Base-by-base conservation (phyloP, 495 filamentous ascomycete species). In the Tuber calosporum region DNA sequence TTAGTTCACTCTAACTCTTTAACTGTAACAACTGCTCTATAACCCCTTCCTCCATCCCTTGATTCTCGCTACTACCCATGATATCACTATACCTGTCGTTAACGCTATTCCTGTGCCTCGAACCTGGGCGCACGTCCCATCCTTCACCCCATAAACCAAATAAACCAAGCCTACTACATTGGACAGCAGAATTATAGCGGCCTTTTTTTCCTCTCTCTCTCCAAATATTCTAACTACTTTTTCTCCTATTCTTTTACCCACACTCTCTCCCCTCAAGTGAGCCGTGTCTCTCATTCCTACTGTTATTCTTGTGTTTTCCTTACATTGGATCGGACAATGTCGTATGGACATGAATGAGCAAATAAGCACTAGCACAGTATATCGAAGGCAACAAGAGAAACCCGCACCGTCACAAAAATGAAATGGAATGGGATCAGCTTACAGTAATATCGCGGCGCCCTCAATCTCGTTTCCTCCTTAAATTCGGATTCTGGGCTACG, bases 1-100 rank as follows among this genome's bases (percentile, higher is more conserved):
- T 76, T 95, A 75, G 90, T 96, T n/a, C 87, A 95, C 83, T 93
- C 90, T 80, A 96, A 95, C 83, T 93, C 90, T 75, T 92, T 96
- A 90, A 94, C 91, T 20, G 92, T 95, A 69, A 95, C 93, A 26
- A 93, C 93, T 83, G 92, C 91, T 81, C 83, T 94, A 71, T 94
- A 77, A 40, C 37, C 22, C 69, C 67, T 41, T n/a, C 17, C 3
- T n/a, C 36, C 9, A 17, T 39, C 68, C 20, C 34, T 9, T 20
- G 17, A 20, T 71, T 26, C 34, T 42, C 30, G 2, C 20, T 22
- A 37, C 41, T n/a, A 1, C 22, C 48, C n/a, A 58, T 30, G 26
- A 62, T 62, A 34, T 34, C 30, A 62, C 34, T 34, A 34, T 34
- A 62, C 26, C 26, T 62, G 13, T 6, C 53, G 11, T 34, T 34